These are phyloP conservation scores for Asclepias syriaca DNA, from an alignment of 257 asterid species.

Conservation along the genomic window DNA sequence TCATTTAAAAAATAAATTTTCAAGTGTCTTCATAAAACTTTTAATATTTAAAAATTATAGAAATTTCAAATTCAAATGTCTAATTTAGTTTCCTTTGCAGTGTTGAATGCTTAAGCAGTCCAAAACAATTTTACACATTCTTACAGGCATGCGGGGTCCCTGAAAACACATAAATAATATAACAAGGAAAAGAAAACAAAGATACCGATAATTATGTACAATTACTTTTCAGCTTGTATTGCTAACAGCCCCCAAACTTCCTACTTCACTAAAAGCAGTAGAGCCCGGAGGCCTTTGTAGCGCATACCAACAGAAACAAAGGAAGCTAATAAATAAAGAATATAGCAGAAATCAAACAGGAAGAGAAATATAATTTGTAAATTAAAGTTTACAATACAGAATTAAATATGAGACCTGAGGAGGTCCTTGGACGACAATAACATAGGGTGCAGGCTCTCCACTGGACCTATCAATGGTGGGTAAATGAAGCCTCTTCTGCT, in stretches of 20 bases:
- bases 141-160: background rate
- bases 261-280: background rate
- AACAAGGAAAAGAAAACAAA: background rate
- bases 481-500: constrained; percentile 85
- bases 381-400: background rate
- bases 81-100: background rate
- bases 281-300: background rate
- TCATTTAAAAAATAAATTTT: no score
- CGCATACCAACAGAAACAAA: background rate
- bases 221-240: background rate
- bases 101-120: background rate
- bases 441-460: constrained; percentile 94
- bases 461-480: constrained; percentile 66
- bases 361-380: background rate
- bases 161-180: background rate
- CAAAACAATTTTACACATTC: background rate
- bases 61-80: no score
- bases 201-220: background rate
- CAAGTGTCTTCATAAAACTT: no score
- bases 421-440: constrained; percentile 92
- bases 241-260: background rate
- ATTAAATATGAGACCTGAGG: constrained; percentile 55
- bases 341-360: background rate
- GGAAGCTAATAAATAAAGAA: background rate
- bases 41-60: no score